Conservation (phyloP, 208 protist genomes). For the Borovskyia barvae region DNA sequence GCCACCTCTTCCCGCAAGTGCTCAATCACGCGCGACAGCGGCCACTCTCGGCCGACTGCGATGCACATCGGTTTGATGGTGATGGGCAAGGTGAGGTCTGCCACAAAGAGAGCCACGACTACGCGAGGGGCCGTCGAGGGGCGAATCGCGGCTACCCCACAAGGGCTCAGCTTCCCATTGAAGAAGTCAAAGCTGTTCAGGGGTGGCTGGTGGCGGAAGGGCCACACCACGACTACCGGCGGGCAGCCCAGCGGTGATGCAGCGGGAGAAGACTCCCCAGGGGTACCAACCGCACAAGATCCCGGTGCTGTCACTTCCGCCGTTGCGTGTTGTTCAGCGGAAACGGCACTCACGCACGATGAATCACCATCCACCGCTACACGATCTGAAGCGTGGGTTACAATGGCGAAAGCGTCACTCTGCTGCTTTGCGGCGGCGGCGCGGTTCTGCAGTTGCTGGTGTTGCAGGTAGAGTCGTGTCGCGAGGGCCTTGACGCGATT, state of each 20-base stretch:
- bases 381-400: background rate
- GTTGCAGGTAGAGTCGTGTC: conserved; percentile 18
- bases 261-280: too few species aligned
- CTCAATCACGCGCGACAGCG: conserved; percentile 34
- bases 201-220: conserved; percentile 50
- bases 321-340: too few species aligned
- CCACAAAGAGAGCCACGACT: conserved; percentile 28
- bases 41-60: conserved; percentile 45
- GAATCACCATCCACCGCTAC: background rate
- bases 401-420: background rate
- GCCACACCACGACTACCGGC: conserved; percentile 33
- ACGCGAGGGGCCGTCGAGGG: conserved; percentile 11
- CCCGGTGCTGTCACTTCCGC: too few species aligned
- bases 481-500: conserved; percentile 22
- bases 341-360: too few species aligned
- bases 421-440: background rate
- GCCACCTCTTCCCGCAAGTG: conserved; percentile 33
- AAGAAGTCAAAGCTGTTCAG: conserved; percentile 44
- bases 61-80: conserved; percentile 35
- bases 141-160: conserved; percentile 16
- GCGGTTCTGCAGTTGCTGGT: conserved; percentile 14
- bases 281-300: too few species aligned
- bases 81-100: conserved; percentile 13
- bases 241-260: too few species aligned
- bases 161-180: conserved; percentile 41